Evolutionary conservation across 2,329 filamentous ascomycete species (phyloP).

Genomic region (Fusarium protoensiforme): DNA sequence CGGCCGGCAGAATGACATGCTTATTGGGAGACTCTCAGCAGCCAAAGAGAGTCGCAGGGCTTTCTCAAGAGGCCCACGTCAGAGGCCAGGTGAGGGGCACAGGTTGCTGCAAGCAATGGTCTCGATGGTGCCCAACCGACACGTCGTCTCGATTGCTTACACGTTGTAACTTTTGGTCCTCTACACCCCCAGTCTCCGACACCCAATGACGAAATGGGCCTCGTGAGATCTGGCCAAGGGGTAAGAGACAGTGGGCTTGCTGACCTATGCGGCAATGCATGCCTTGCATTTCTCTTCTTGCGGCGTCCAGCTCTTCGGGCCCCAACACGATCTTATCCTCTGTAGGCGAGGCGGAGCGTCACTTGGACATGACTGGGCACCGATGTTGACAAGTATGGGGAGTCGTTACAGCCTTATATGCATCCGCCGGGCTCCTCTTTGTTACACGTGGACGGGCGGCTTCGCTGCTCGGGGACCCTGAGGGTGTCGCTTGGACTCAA

Average conservation of each 20-base stretch:
- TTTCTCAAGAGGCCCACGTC: neutral
- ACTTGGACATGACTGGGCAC: slow-evolving; percentile 20
- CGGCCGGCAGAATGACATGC: neutral
- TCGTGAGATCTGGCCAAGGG: neutral
- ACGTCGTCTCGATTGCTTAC: neutral
- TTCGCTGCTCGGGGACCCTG: neutral
- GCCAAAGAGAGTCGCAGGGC: neutral
- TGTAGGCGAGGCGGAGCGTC: neutral
- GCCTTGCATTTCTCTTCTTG: neutral
- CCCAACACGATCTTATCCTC: slow-evolving; percentile 16
- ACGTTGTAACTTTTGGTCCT: neutral
- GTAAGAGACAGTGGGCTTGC: neutral
- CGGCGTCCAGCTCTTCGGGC: neutral
- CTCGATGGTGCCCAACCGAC: neutral
- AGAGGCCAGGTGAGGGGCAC: neutral
- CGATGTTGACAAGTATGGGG: slow-evolving; percentile 30
- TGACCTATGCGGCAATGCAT: neutral
- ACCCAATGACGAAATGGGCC: neutral
- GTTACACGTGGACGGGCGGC: neutral
- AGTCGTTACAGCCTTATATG: slow-evolving; percentile 32
- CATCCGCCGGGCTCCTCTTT: neutral
- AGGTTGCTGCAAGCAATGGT: neutral
- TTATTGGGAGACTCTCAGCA: neutral
- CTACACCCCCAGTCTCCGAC: neutral
- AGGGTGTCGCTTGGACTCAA: neutral